A percentile compares a stretch with the other conserved stretches of the same genome.
These are phyloP conservation scores for Neurospora pannonica DNA, from an alignment of 495 filamentous ascomycete species.

Conservation along the genomic window DNA sequence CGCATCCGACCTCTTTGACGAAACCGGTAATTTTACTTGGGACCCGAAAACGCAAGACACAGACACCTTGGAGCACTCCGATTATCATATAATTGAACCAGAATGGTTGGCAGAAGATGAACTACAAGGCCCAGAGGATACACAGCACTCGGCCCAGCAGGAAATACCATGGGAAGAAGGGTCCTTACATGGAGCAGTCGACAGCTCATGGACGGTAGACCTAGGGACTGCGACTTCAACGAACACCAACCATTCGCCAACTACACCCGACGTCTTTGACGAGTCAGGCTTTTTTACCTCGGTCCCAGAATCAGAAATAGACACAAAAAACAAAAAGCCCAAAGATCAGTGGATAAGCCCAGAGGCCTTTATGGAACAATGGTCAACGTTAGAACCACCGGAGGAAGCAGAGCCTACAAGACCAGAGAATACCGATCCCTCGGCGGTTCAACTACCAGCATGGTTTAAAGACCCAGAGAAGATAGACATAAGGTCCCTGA, in stretches of 20 bases:
- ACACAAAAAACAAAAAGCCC: not conserved
- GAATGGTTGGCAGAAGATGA: not conserved
- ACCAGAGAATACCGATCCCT: not conserved
- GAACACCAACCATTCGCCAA: not conserved
- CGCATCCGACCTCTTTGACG: not conserved
- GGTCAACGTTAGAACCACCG: not conserved
- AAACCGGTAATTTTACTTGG: not conserved
- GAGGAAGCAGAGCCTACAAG: not conserved
- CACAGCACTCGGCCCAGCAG: not conserved
- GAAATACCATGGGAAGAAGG: not conserved
- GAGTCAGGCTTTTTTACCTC: not conserved
- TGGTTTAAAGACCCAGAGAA: not conserved
- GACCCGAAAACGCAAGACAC: not conserved
- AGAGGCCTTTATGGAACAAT: not conserved
- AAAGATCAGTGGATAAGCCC: not conserved
- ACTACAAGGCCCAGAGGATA: not conserved
- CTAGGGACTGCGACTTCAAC: not conserved
- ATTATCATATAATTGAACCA: not conserved
- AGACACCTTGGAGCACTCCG: not conserved
- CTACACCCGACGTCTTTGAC: not conserved
- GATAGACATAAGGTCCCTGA: not conserved
- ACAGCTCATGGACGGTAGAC: not conserved
- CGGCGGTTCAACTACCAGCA: not conserved
- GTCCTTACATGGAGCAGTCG: not conserved
- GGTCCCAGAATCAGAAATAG: not conserved